A percentile compares a stretch with the other conserved stretches of the same genome.
These are phyloP conservation scores for Podospora bellae-mahoneyi DNA, from an alignment of 495 filamentous ascomycete genomes.

Conservation along the genomic window DNA sequence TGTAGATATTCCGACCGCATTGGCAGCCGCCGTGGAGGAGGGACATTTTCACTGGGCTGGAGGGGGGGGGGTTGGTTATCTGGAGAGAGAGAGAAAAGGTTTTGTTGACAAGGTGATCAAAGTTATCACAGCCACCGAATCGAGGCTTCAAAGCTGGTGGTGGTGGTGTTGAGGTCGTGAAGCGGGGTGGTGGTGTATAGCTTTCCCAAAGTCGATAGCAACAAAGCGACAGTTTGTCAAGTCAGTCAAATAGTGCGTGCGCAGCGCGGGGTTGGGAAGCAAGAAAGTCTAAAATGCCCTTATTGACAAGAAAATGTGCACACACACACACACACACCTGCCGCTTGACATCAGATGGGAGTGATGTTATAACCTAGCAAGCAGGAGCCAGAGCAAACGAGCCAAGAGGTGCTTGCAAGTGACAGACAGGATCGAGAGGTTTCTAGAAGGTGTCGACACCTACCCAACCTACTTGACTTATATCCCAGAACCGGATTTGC, in stretches of 20 bases:
- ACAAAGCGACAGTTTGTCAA: background rate
- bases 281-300: background rate
- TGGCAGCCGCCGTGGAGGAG: slow-evolving; percentile 72
- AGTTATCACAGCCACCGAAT: too few species aligned
- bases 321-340: background rate
- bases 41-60: slow-evolving; percentile 37
- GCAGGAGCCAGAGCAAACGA: background rate
- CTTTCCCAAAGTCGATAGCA: too few species aligned
- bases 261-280: background rate
- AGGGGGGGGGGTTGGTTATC: background rate
- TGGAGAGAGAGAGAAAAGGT: too few species aligned
- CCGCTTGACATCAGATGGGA: background rate
- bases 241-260: background rate
- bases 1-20: slow-evolving; percentile 82
- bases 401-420: background rate
- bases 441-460: background rate
- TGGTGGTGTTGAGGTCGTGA: too few species aligned
- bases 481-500: background rate
- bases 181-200: too few species aligned
- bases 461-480: too few species aligned
- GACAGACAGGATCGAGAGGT: background rate
- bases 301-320: background rate
- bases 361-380: background rate
- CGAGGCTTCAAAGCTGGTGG: too few species aligned
- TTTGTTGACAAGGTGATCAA: too few species aligned